A percentile compares a stretch with the other conserved stretches of the same genome.
phyloP scores from a whole-genome alignment of 495 filamentous ascomycete species.

The Coniosporium apollinis region DNA sequence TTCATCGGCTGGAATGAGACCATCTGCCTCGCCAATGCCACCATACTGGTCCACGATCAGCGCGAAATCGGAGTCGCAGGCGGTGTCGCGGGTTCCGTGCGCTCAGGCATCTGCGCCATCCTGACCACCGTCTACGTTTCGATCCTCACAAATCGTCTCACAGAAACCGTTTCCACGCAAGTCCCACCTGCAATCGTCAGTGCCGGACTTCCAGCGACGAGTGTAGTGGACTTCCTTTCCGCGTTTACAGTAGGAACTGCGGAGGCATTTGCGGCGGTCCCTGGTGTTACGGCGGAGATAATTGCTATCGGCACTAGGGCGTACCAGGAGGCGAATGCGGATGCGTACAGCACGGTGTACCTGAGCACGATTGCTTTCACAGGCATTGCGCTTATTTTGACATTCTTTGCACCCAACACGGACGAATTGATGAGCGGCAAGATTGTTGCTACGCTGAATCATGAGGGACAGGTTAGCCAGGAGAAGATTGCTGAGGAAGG shows the following conservation, averaged over 20 bases:
- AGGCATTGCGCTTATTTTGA: conserved; percentile 10
- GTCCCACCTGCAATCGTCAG: conserved; percentile 3
- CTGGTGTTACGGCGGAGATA: conserved; percentile 9
- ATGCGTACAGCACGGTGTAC: conserved; percentile 16
- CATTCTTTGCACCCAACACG: conserved; percentile 12
- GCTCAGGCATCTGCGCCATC: conserved; percentile 11
- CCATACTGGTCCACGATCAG: conserved; percentile 15
- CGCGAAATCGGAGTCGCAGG: conserved; percentile 15
- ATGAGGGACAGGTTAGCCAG: conserved; percentile 4
- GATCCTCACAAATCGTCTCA: conserved; percentile 10
- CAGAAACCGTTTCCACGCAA: conserved; percentile 6
- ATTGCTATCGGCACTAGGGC: conserved; percentile 8
- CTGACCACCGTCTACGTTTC: conserved; percentile 12
- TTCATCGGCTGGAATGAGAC: conserved; percentile 17
- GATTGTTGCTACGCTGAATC: conserved; percentile 9
- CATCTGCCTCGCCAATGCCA: conserved; percentile 10
- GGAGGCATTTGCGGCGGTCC: conserved; percentile 7
- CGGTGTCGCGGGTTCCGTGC: conserved; percentile 10
- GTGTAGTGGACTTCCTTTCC: conserved; percentile 7
- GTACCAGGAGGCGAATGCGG: conserved; percentile 13
- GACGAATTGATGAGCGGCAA: conserved; percentile 8
- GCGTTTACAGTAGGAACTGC: conserved; percentile 7
- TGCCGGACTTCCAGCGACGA: conserved; percentile 10
- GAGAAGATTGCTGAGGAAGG: too few relatives aligned
- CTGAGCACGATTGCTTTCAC: conserved; percentile 11